Conservation (phyloP, 805 yeast genomes). For the Candida yuanshanica region DNA sequence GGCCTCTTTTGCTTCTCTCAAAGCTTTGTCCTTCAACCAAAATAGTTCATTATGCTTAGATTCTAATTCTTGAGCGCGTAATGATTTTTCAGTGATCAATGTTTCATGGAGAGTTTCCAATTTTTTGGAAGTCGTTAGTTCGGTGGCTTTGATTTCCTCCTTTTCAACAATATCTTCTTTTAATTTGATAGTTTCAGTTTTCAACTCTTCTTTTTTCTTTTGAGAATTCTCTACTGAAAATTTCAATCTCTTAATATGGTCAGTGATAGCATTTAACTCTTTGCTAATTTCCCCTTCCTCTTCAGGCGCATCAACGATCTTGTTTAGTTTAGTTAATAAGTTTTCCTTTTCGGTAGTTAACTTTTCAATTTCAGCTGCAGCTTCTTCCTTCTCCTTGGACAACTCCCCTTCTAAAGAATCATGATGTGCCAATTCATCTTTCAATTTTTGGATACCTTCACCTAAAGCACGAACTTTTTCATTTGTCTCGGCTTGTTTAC, state of each 20-base stretch:
- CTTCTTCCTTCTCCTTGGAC: conserved; percentile 9
- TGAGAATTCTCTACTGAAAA: conserved; percentile 3
- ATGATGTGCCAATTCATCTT: conserved; percentile 13
- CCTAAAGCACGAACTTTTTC: conserved; percentile 16
- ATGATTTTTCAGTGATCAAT: neutral
- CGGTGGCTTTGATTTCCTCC: neutral
- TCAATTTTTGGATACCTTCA: conserved; percentile 14
- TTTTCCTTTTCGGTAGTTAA: conserved; percentile 17
- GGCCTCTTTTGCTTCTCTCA: conserved; percentile 8
- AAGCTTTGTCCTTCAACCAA: neutral
- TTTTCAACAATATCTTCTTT: conserved; percentile 15
- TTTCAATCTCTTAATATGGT: conserved; percentile 2
- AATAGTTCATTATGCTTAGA: neutral
- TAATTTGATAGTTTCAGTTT: conserved; percentile 11
- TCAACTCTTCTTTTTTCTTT: neutral
- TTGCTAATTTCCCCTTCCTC: conserved; percentile 4
- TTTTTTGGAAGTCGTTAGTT: neutral
- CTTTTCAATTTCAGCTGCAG: conserved; percentile 14
- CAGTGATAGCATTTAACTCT: conserved; percentile 5
- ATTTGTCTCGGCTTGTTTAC: conserved; percentile 19
- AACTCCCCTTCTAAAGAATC: conserved; percentile 16
- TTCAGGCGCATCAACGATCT: conserved; percentile 4
- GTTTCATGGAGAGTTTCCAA: neutral
- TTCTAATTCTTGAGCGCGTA: conserved; percentile 6
- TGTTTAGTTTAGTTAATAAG: conserved; percentile 5